Evolutionary conservation across 139 green algal species (phyloP).

Genomic region (Tetraselmis chui): DNA sequence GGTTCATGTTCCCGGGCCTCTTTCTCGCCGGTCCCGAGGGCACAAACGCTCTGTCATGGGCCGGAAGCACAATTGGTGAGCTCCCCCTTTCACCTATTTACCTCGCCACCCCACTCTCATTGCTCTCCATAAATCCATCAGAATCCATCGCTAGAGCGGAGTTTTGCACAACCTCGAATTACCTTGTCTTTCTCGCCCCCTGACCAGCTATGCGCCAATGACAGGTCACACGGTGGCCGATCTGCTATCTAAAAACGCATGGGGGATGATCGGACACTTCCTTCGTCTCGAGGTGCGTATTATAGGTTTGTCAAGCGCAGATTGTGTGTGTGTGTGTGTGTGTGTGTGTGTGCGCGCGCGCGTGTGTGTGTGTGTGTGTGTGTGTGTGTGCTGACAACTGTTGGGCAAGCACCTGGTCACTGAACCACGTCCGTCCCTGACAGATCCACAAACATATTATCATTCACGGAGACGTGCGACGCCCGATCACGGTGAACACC

Average conservation of each 20-base stretch:
- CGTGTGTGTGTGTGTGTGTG: too few species aligned
- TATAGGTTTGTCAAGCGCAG: too few species aligned
- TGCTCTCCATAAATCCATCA: too few species aligned
- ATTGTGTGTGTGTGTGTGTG: too few species aligned
- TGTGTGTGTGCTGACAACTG: background rate
- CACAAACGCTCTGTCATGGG: background rate
- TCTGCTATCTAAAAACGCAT: constrained; percentile 1
- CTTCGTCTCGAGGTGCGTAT: constrained; percentile 39
- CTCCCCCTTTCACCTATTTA: background rate
- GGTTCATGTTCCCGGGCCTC: constrained; percentile 1
- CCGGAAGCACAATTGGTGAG: background rate
- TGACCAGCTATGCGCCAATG: too few species aligned
- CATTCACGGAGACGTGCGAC: background rate
- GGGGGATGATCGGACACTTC: constrained; percentile 32
- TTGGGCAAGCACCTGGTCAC: too few species aligned
- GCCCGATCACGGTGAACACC: background rate
- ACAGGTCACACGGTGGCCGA: background rate
- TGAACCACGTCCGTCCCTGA: too few species aligned
- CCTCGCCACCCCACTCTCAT: too few species aligned
- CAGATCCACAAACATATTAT: background rate
- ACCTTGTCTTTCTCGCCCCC: too few species aligned
- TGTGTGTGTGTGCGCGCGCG: too few species aligned
- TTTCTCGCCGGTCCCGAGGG: background rate
- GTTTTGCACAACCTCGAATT: too few species aligned
- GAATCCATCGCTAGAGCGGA: too few species aligned